Evolutionary conservation across 83 land plant genomes (phyloP), one percentile per base, ranked within the genome.

Genomic region (Isoetes engelmannii): DNA sequence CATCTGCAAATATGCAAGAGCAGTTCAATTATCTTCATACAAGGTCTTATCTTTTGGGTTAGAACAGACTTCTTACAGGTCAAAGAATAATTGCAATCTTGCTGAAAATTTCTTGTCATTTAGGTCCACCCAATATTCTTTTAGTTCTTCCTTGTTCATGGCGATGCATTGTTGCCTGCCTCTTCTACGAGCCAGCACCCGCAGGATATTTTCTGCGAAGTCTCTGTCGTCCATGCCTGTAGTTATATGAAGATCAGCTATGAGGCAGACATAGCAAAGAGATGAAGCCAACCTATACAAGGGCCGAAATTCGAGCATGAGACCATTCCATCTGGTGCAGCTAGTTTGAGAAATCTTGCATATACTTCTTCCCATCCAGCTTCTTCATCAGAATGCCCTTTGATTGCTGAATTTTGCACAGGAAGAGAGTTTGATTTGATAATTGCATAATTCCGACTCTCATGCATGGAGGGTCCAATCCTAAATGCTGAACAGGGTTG

Each of bases 331-430:
- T 70, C 64, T 20, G 51, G 44, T 42, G 64, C 45, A 55, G 49
- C 72, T 44, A 58, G 64, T 37, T 46, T 70, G 20, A 57, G 63
- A 63, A 70, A 70, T 57, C 64, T 51, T 42, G 50, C 1, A 21
- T 70, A 61, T 41, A 70, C 72, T 15, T 47, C 72, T 48, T 70
- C 61, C 72, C 72, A 70, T 7, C 61, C 48, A 43, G 54, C 48
- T 47, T 70, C 28, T 18, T 59, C 44, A 17, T 70, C 62, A 57
- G 65, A 17, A 43, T 19, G 41, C 47, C 72, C n/a, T 28, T 28
- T 28, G 37, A 28, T 28, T 28, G 37, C 37, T 28, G 37, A 2
- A 28, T 28, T 28, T 28, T 28, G 37, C 37, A 28, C 37, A 28
- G 37, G 37, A 28, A 28, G 2, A 28, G 37, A 28, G 2, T 28